These are phyloP conservation scores for Austroboletus festivus DNA, from an alignment of 768 basidiomycete species.

Conservation along the genomic window DNA sequence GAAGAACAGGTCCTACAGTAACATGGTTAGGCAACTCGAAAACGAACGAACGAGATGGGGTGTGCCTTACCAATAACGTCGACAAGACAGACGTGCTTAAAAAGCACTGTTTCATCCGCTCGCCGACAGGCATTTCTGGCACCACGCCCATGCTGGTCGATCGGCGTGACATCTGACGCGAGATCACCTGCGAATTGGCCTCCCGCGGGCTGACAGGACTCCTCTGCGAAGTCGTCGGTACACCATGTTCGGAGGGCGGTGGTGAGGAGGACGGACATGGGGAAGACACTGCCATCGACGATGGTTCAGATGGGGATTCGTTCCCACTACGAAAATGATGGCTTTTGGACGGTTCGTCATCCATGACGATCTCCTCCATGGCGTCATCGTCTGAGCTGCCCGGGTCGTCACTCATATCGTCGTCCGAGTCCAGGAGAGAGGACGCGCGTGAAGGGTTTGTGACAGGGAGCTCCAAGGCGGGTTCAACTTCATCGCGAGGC, in stretches of 20 bases:
- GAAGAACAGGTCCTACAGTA: constrained; percentile 82
- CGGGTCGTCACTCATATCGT: constrained; percentile 72
- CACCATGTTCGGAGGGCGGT: constrained; percentile 28
- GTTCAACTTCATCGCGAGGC: constrained; percentile 52
- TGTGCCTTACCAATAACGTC: constrained; percentile 65
- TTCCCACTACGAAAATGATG: constrained; percentile 21
- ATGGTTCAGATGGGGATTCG: constrained; percentile 34
- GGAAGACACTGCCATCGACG: too few species aligned
- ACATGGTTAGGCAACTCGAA: constrained; percentile 1
- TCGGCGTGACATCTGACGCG: constrained; percentile 56
- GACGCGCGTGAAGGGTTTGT: constrained; percentile 49
- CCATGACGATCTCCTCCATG: constrained; percentile 81
- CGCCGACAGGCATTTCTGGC: constrained; percentile 60
- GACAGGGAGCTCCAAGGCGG: constrained; percentile 67
- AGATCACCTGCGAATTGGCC: constrained; percentile 34
- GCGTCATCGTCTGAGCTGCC: constrained; percentile 75
- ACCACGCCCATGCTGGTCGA: constrained; percentile 28
- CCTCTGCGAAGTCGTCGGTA: constrained; percentile 23
- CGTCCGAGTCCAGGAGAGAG: constrained; percentile 64
- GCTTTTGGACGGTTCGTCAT: constrained; percentile 51
- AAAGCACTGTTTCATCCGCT: constrained; percentile 76
- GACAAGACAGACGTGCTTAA: constrained; percentile 70
- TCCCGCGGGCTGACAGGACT: constrained; percentile 30
- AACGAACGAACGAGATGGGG: too few species aligned
- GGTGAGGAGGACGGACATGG: too few species aligned